Base-by-base conservation (phyloP, 129 eudicot genomes). In the Oenanthe sinensis region DNA sequence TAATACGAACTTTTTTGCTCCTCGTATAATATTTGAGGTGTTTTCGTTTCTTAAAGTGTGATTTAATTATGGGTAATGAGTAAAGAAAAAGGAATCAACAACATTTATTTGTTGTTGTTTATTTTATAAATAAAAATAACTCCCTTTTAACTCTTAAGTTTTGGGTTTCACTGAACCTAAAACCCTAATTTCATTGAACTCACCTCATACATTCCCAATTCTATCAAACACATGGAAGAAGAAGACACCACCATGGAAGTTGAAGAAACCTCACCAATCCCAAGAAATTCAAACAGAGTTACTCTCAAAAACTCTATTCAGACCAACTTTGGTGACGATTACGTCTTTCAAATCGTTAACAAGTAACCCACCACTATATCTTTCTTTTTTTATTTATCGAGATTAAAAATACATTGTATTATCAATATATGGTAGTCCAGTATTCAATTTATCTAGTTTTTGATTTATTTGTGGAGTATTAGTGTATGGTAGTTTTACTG, bases 301-400 rank as follows among this genome's bases (percentile, higher is more conserved):
- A 90, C 87, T 0, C 87, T 94, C 44, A 91, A 85, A 74, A 94
- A 88, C 85, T 84, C 93, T 44, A 88, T 94, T 77, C 97, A 94
- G 75, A 94, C 98, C 24, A 94, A 94, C 80, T 94, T 94, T 84
- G 98, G 96, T 14, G 97, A 94, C 80, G 98, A 94, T 82, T 94
- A 94, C 68, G 96, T 94, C 36, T 91, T 91, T 85, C 91, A 94
- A 83, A 90, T 94, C 55, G 91, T 83, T 77, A 85, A 87, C 77
- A 94, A 88, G 97, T 91, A 87, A 20, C 78, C 8, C 20, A 50
- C 74, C 43, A 12, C 42, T 67, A 13, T 30, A 13, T 28, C 15
- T 26, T 65, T 12, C 14, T 5, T 36, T 15, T 30, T 28, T 67
- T 30, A 67, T 33, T 67, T 67, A 33, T 67, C 42, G 39, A 30